Evolutionary conservation across 768 basidiomycete species (phyloP), one percentile per base, ranked within the genome.

Genomic region (Mycena haematopus): DNA sequence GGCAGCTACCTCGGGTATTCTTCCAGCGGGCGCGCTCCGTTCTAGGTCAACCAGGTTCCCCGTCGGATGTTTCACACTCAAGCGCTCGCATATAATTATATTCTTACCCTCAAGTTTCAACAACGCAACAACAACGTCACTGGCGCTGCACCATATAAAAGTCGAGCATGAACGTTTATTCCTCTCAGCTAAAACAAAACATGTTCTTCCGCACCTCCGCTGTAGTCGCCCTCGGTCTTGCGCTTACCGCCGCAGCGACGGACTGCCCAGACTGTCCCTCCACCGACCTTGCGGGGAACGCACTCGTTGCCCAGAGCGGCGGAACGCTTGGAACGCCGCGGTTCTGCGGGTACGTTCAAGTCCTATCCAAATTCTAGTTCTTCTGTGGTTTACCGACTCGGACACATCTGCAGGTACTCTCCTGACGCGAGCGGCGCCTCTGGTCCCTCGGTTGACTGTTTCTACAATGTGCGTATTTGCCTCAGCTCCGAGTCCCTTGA

Each of bases 241-340:
- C 15, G 11, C 21, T 29, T 79, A 77, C 77, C 67, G 71, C 73
- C 58, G 54, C 64, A 14, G 58, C 54, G 31, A 64, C 78, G 4
- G 73, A 72, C 24, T 76, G 75, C 2, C 82, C 82, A 24, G 74
- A 81, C 35, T 74, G 82, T 27, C 76, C 82, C 69, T 78, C 80
- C 68, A 73, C 75, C 14, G 78, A 80, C 66, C 75, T 77, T 49
- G 33, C 69, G 2, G 78, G 80, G 62, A 24, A 52, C 3, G 40
- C 47, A 63, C 80, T 81, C 72, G 27, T 47, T 27, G 59, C 59
- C 15, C 17, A 38, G 19, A 60, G 60, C 46, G 60, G 60, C 10
- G 60, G 60, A 29, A 61, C 53, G 2, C 36, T 11, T 2, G 60
- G 60, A n/a, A 55, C 60, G 9, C 60, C 53, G 13, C 45, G 13